Conservation (phyloP, 345 rosid genomes). For the Orychophragmus violaceus region DNA sequence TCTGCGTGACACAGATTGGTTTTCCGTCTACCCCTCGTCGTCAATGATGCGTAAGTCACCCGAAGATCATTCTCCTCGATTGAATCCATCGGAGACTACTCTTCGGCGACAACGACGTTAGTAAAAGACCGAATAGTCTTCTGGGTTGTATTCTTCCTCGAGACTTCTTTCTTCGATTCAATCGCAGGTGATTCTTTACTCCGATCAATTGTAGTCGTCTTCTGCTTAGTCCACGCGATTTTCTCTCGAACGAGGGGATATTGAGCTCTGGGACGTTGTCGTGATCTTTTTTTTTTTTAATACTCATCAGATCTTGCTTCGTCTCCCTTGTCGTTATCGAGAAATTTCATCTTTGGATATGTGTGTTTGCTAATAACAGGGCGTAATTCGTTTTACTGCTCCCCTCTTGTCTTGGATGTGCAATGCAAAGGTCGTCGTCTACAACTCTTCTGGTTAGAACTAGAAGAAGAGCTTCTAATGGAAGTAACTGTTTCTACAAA, state of each 20-base stretch:
- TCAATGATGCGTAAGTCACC: conserved; percentile 13
- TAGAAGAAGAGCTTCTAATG: conserved; percentile 36
- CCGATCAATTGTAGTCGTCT: not conserved
- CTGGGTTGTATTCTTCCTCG: not conserved
- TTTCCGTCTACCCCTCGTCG: conserved; percentile 9
- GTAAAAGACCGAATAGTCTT: not conserved
- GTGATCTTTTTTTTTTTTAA: not conserved
- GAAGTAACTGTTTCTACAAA: conserved; percentile 41
- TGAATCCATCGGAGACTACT: not conserved
- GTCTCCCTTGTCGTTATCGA: not conserved
- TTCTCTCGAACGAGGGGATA: too few species aligned
- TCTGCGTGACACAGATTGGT: conserved; percentile 1
- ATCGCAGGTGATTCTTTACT: not conserved
- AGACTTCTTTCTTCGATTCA: not conserved
- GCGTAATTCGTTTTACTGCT: not conserved
- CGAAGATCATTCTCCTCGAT: not conserved
- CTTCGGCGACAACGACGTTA: not conserved
- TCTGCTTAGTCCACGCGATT: too few species aligned
- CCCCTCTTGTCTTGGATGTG: conserved; percentile 43
- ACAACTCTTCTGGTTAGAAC: conserved; percentile 64
- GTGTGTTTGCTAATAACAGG: not conserved
- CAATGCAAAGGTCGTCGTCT: conserved; percentile 82
- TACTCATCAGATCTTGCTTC: conserved; percentile 11
- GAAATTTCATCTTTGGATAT: not conserved
- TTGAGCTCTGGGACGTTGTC: not conserved